Percentiles rank a stretch among this genome's conserved stretches.
Conservation (phyloP, 768 basidiomycete genomes). For the Chalciporus piperatus region DNA sequence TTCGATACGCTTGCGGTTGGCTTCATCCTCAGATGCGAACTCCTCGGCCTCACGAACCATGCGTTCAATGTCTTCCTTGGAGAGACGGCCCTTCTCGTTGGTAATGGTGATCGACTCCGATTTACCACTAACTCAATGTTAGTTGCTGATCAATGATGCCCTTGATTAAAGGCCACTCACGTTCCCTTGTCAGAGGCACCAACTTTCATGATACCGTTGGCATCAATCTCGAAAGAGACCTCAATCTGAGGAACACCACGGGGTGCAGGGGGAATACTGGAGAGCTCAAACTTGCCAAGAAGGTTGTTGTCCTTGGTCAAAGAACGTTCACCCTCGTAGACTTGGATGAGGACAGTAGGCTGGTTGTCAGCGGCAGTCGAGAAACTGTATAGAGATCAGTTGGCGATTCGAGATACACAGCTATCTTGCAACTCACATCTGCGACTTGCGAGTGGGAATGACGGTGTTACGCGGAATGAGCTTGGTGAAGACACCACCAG, state of each 20-base stretch:
- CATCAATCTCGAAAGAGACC: slow-evolving; percentile 94
- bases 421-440: slow-evolving; percentile 54
- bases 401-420: not conserved
- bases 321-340: slow-evolving; percentile 95
- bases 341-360: slow-evolving; percentile 94
- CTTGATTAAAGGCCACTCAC: slow-evolving; percentile 37
- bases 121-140: slow-evolving; percentile 55
- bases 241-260: slow-evolving; percentile 98
- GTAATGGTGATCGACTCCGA: slow-evolving; percentile 89
- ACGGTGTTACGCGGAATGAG: slow-evolving; percentile 97
- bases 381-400: slow-evolving; percentile 41
- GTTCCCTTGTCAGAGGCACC: slow-evolving; percentile 92
- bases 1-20: slow-evolving; percentile 79
- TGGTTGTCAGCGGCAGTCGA: slow-evolving; percentile 88
- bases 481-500: slow-evolving; percentile 97
- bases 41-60: slow-evolving; percentile 96
- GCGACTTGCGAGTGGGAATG: slow-evolving; percentile 95
- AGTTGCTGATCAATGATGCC: too few species aligned
- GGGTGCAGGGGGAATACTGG: slow-evolving; percentile 89
- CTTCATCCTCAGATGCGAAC: slow-evolving; percentile 78
- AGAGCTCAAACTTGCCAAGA: slow-evolving; percentile 95
- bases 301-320: slow-evolving; percentile 99
- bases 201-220: slow-evolving; percentile 95
- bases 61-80: slow-evolving; percentile 88
- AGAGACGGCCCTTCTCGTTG: slow-evolving; percentile 93